Evolutionary conservation across 768 basidiomycete genomes (phyloP).

Genomic region (Pleurotus tuoliensis): DNA sequence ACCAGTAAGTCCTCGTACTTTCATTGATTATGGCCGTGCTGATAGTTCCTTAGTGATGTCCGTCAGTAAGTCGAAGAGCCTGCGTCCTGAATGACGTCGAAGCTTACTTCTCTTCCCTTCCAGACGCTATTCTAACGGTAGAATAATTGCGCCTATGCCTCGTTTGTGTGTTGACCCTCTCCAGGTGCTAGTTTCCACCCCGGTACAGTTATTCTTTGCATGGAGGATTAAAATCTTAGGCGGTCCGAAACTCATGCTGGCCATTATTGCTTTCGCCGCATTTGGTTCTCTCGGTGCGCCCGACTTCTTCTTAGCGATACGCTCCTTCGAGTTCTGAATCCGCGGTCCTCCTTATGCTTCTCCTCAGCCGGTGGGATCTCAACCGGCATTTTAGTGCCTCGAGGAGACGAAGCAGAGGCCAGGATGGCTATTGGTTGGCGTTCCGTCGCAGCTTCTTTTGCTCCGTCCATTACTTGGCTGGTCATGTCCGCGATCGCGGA

Average conservation of each 20-base stretch:
- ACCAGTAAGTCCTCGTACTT: not conserved
- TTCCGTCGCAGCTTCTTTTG: not conserved
- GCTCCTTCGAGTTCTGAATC: not conserved
- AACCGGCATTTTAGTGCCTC: not conserved
- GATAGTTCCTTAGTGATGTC: not conserved
- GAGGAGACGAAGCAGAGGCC: conserved; percentile 8
- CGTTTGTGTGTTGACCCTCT: not conserved
- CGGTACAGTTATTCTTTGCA: conserved; percentile 20
- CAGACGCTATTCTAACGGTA: conserved; percentile 16
- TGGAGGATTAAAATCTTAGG: conserved; percentile 17
- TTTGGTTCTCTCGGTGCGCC: conserved; percentile 12
- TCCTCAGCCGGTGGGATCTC: conserved; percentile 9
- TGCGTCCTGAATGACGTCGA: too few relatives aligned
- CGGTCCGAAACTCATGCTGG: conserved; percentile 13
- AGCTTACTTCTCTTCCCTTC: not conserved
- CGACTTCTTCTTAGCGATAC: not conserved
- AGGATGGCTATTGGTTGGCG: not conserved
- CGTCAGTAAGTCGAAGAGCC: not conserved
- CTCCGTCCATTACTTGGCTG: conserved; percentile 12
- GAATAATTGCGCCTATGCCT: not conserved
- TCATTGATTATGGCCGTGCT: not conserved
- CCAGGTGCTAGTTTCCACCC: conserved; percentile 18
- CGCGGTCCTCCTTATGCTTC: not conserved
- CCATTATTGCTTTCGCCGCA: conserved; percentile 12
- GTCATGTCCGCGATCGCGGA: conserved; percentile 13